Evolutionary conservation across 805 yeast genomes (phyloP), one percentile per base, ranked within the genome.

Genomic region (Myxozyma melibiosi): DNA sequence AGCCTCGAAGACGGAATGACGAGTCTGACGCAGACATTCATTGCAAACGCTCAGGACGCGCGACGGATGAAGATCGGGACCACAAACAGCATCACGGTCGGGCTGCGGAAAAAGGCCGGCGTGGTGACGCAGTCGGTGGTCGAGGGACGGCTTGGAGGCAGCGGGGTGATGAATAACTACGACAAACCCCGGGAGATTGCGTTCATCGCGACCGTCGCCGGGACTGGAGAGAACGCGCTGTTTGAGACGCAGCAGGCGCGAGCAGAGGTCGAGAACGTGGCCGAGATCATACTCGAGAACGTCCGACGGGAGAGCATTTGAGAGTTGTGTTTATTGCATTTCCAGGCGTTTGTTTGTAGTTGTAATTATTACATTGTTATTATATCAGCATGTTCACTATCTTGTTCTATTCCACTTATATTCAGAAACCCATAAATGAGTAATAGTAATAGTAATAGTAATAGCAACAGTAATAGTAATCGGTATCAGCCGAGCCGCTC

Each of bases 41-140:
- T 57, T 8, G 50, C 62, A 16, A 53, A 37, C 25, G 54, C 49
- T 20, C 54, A 53, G 14, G 64, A 60, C 25, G 61, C 58, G 24
- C 46, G 57, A 37, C 44, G 60, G 16, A 39, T 60, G n/a, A 60
- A 60, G 51, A 60, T 60, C 28, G 64, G 64, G 16, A 55, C 56
- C 9, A 51, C 60, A 20, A 58, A 37, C 14, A 16, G 53, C 14
- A 50, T 60, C 25, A 45, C 56, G n/a, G 53, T 60, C 5, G 62
- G 58, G 13, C 38, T 57, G 27, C 31, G 37, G 7, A 51, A 44
- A 18, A 37, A 27, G 18, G 20, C 46, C 51, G 60, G 57, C 14
- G 53, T 38, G 14, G 33, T 55, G 9, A 14, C 57, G 41, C 63
- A 55, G 60, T 38, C 45, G 14, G 59, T 55, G 11, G 51, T 58